Percentiles rank a stretch among this genome's conserved stretches.
These are phyloP conservation scores for Ophiognomonia clavigignenti-juglandacearum DNA, from an alignment of 2,329 filamentous ascomycete species.

Conservation along the genomic window DNA sequence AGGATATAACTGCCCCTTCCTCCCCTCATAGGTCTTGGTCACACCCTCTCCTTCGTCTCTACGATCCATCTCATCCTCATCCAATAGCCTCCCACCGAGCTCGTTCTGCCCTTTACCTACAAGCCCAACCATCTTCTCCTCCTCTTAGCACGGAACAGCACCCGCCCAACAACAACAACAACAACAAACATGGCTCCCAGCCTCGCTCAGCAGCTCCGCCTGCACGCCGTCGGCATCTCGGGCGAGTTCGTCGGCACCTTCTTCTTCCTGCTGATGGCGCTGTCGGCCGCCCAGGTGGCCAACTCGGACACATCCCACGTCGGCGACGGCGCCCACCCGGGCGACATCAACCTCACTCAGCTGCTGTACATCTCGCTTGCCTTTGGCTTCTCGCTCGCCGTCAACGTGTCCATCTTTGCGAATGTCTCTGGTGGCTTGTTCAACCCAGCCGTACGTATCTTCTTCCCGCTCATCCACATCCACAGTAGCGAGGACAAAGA, in stretches of 20 bases:
- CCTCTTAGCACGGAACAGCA: neutral
- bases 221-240: slow-evolving; percentile 11
- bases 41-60: neutral
- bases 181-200: slow-evolving; percentile 1
- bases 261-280: slow-evolving; percentile 15
- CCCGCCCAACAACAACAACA: neutral
- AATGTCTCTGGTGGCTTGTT: slow-evolving; percentile 14
- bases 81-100: neutral
- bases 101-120: too few relatives aligned
- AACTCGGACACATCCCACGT: slow-evolving; percentile 15
- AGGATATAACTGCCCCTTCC: neutral
- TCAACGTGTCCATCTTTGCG: slow-evolving; percentile 15
- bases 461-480: neutral
- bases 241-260: slow-evolving; percentile 15
- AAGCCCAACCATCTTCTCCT: neutral
- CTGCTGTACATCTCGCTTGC: slow-evolving; percentile 21
- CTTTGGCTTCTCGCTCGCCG: slow-evolving; percentile 13
- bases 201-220: slow-evolving; percentile 7
- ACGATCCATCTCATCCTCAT: neutral
- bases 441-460: slow-evolving; percentile 14
- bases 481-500: neutral
- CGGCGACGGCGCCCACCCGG: slow-evolving; percentile 6
- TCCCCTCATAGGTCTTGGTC: neutral
- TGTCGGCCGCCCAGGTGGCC: slow-evolving; percentile 21
- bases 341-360: slow-evolving; percentile 18